phyloP scores from a whole-genome alignment of 1,284 basidiomycete genomes.

The Ceratobasidium theobromae region DNA sequence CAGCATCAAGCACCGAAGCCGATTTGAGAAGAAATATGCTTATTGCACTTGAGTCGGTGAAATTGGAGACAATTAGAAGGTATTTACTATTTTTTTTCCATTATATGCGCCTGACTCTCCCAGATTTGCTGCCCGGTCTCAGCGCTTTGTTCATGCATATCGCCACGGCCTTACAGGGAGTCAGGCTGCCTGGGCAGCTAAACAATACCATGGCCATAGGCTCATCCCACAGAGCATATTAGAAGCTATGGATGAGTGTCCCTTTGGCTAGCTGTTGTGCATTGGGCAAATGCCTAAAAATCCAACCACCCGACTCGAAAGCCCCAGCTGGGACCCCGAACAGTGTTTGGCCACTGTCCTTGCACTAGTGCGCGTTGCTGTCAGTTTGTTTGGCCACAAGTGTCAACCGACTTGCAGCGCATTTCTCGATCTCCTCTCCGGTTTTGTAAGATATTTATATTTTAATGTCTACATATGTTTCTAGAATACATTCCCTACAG shows the following conservation, averaged over 20 bases:
- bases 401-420: neutral
- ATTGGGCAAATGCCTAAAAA: neutral
- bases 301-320: neutral
- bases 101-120: neutral
- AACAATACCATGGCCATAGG: slow-evolving; percentile 31
- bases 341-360: neutral
- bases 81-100: neutral
- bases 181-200: slow-evolving; percentile 32
- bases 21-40: slow-evolving; percentile 30
- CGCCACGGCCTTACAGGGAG: slow-evolving; percentile 14
- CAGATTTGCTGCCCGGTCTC: slow-evolving; percentile 31
- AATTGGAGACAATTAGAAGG: slow-evolving; percentile 18
- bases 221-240: neutral
- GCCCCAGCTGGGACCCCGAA: neutral
- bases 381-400: neutral
- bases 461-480: neutral
- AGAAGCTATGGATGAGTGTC: neutral
- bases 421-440: neutral
- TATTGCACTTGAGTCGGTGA: slow-evolving; percentile 21
- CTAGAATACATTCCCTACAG: slow-evolving; percentile 9
- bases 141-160: slow-evolving; percentile 32
- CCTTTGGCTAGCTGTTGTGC: neutral
- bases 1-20: slow-evolving; percentile 18
- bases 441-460: neutral
- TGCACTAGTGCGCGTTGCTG: neutral